Evolutionary conservation across 257 asterid genomes (phyloP), one percentile per base, ranked within the genome.

Genomic region (Lavandula angustifolia): DNA sequence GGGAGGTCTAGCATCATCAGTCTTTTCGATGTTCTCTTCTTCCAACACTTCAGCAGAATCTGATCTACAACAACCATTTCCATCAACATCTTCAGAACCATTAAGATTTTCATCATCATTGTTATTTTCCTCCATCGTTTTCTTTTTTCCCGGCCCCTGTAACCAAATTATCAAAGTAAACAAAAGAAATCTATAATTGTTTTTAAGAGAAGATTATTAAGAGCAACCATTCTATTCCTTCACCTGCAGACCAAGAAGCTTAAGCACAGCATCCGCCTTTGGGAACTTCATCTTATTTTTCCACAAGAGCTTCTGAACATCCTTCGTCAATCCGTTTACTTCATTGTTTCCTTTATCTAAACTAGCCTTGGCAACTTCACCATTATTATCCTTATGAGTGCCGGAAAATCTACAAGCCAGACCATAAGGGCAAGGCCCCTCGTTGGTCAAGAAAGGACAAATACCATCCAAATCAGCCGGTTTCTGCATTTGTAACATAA

Each of bases 221-320:
- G 48, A 62, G 13, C 7, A 27, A 33, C 18, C 47, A 3, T 27
- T 56, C 0, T 44, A n/a, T 4, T 51, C 74, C 68, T 84, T 75
- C 75, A 76, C 97, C 81, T 53, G 43, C 75, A 87, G 86, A 65
- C 97, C 96, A 56, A 90, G 97, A 78, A 64, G 79, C 76, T 84
- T 87, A 55, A 94, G 89, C 4, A 75, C 69, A 41, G 91, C 86
- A 69, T 90, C 91, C 2, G 99, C 85, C 75, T 90, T 87, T 6
- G 89, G 84, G 55, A 87, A 90, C 77, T 79, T 84, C 89, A 94
- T 81, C 73, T 84, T 87, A 73, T 90, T 90, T 77, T 94, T 94
- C 99, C 99, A 90, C 54, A 94, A 78, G 66, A 94, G 91, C 88
- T 77, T 90, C 85, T 94, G 99, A 57, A 91, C 85, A 62, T 87